Percentiles rank a stretch among this genome's conserved stretches.
phyloP scores from a whole-genome alignment of 371 early-diverging fungal genomes.

The Entomophthora muscae region DNA sequence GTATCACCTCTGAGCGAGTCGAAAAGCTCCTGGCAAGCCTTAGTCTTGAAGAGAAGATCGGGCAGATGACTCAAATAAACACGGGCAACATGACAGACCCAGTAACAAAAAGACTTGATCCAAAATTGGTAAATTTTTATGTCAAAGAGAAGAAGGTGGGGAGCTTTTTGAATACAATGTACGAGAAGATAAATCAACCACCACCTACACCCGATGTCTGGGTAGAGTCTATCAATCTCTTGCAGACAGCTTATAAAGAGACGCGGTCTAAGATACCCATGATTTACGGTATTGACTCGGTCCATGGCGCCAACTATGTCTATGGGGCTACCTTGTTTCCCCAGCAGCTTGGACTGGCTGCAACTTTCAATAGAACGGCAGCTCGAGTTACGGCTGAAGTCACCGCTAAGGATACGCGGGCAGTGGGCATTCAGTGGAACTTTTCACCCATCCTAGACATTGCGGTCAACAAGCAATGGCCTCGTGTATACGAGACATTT shows the following conservation, averaged over 20 bases:
- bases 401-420: conserved; percentile 28
- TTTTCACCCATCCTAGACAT: too few species aligned
- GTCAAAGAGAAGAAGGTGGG: background rate
- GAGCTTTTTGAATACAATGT: background rate
- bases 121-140: conserved; percentile 18
- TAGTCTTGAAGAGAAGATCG: conserved; percentile 35
- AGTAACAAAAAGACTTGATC: conserved; percentile 15
- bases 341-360: conserved; percentile 22
- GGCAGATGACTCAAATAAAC: conserved; percentile 49
- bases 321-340: conserved; percentile 25
- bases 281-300: conserved; percentile 30
- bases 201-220: background rate
- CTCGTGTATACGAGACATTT: too few species aligned
- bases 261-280: conserved; percentile 19
- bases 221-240: background rate
- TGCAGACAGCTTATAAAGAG: background rate
- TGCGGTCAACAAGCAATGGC: conserved; percentile 44
- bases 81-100: conserved; percentile 17
- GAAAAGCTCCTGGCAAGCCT: conserved; percentile 19
- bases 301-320: conserved; percentile 51
- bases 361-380: conserved; percentile 21
- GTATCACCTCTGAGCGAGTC: too few species aligned
- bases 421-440: conserved; percentile 35
- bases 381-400: conserved; percentile 23
- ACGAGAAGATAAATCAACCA: background rate